Evolutionary conservation across 2,329 filamentous ascomycete species (phyloP).

Genomic region (Rasamsonia emersonii): DNA sequence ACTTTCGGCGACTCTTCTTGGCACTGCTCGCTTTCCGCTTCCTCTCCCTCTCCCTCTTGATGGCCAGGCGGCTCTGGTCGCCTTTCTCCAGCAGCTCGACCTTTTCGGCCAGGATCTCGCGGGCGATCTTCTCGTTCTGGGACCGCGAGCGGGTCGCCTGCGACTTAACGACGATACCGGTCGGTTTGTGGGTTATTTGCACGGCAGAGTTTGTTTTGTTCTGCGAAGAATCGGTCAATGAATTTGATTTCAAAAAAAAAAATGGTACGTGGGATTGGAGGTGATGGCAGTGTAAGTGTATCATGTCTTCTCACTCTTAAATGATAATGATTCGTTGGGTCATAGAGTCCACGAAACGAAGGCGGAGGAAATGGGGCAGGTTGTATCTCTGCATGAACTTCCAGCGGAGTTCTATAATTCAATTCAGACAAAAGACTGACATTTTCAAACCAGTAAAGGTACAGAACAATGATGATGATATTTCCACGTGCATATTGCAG

Average conservation of each 20-base stretch:
- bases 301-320: too few species aligned
- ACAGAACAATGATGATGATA: too few species aligned
- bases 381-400: too few species aligned
- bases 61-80: slow-evolving; percentile 62
- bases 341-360: neutral
- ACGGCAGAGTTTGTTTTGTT: slow-evolving; percentile 97
- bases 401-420: too few species aligned
- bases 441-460: too few species aligned
- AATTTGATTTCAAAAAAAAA: too few species aligned
- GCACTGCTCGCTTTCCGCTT: slow-evolving; percentile 36
- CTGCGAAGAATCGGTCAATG: too few species aligned
- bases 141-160: slow-evolving; percentile 81
- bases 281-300: too few species aligned
- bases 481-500: neutral
- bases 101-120: slow-evolving; percentile 64
- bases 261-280: too few species aligned
- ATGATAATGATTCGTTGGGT: too few species aligned
- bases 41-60: slow-evolving; percentile 80
- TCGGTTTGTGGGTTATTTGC: slow-evolving; percentile 82
- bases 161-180: slow-evolving; percentile 86
- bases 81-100: slow-evolving; percentile 71
- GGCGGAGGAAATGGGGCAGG: too few species aligned
- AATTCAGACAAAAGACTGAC: too few species aligned
- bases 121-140: slow-evolving; percentile 81
- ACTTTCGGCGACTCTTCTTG: slow-evolving; percentile 39